Conservation (phyloP, 441 rosid species). For the Adansonia grandidieri region DNA sequence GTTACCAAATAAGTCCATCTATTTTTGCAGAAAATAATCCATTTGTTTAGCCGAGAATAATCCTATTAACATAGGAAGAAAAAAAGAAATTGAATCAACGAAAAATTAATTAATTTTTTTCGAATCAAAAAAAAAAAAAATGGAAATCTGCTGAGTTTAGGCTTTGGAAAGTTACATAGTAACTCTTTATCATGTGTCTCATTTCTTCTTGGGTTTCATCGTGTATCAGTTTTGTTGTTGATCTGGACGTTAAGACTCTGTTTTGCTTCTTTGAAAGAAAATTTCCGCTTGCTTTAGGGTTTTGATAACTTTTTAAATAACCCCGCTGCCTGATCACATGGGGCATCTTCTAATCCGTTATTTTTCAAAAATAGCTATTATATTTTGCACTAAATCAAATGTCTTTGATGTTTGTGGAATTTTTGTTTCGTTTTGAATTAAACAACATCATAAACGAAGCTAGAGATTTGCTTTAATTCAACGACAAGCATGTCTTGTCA, state of each 20-base stretch:
- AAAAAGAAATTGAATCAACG: too few relatives aligned
- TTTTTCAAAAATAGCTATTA: background rate
- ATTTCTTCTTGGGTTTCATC: too few relatives aligned
- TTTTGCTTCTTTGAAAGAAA: background rate
- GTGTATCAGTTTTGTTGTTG: slow-evolving; percentile 1
- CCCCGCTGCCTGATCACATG: too few relatives aligned
- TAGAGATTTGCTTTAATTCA: background rate
- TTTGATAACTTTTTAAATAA: too few relatives aligned
- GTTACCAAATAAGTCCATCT: too few relatives aligned
- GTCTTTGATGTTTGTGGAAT: slow-evolving; percentile 35
- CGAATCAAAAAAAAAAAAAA: background rate
- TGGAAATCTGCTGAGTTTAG: slow-evolving; percentile 12
- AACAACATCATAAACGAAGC: slow-evolving; percentile 21
- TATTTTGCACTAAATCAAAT: slow-evolving; percentile 31
- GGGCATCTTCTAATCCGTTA: slow-evolving; percentile 23
- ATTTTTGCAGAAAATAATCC: too few relatives aligned
- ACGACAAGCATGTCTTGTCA: slow-evolving; percentile 33
- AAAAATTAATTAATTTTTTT: too few relatives aligned
- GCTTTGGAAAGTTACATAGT: slow-evolving; percentile 16
- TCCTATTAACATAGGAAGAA: too few relatives aligned
- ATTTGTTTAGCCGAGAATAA: too few relatives aligned
- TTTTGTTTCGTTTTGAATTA: slow-evolving; percentile 34
- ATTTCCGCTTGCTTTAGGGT: too few relatives aligned
- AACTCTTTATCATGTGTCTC: slow-evolving; percentile 22
- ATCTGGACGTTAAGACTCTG: slow-evolving; percentile 29